Base-by-base conservation (phyloP, 1,284 basidiomycete species). In the Schizophyllum commune region DNA sequence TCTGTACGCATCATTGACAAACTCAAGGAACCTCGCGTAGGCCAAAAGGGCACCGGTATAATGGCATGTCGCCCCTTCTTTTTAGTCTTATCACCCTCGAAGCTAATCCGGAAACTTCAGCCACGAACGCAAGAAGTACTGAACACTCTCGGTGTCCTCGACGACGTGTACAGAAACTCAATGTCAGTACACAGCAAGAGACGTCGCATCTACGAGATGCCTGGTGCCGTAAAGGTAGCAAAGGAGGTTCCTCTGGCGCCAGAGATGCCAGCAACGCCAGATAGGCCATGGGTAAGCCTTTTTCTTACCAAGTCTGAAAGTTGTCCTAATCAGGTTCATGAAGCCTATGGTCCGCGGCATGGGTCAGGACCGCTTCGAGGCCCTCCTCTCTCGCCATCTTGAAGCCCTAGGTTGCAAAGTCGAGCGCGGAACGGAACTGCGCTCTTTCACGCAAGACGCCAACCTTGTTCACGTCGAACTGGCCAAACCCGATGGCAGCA, bases 341-440 rank as follows among this genome's bases (percentile, higher is more conserved):
- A n/a, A 78, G 75, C 62, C 68, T 13, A 74, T 72, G 52, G 65
- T 67, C 5, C 58, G 72, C 15, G 58, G 71, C 33, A 66, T 80
- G 4, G 76, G 75, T 3, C 79, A 80, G 69, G 72, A 75, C 47
- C 63, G 62, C 11, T 69, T 76, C 8, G 76, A 78, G 60, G 66
- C 66, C 5, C 69, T 78, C 27, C 66, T 79, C 6, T 75, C 72
- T 21, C 61, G 59, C 8, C 68, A 70, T 22, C 63, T 81, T 22
- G 66, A 70, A 1, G 65, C 68, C 55, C 69, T 72, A 11, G 68
- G 68, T 1, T 72, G 71, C 59, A 20, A 63, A 5, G 75, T 80
- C 4, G 78, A 79, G 62, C 64, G 72, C 4, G 74, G 73, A 1
- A 73, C 74, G 1, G 76, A 78, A 57, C 67, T 80, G 4, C 57